A percentile compares a stretch with the other conserved stretches of the same genome.
Conservation (phyloP, 257 asterid species). For the Ligustrum vulgare region DNA sequence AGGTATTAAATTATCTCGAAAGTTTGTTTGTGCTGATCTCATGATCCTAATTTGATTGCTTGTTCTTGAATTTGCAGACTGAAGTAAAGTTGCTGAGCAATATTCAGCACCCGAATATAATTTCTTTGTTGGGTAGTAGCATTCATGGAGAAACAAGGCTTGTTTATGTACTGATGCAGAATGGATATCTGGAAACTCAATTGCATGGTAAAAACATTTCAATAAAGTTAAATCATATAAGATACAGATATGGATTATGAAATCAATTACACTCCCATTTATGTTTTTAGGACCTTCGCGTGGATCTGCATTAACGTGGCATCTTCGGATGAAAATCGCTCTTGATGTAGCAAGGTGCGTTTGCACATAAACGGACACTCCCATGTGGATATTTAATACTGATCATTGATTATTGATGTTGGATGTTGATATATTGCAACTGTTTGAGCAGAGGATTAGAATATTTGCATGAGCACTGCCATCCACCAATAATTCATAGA, state of each 20-base stretch:
- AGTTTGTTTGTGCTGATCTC: not conserved
- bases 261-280: not conserved
- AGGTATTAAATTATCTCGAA: conserved; percentile 43
- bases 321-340: conserved; percentile 62
- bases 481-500: conserved; percentile 76
- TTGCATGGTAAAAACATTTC: conserved; percentile 50
- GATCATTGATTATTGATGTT: not conserved
- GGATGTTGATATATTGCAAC: conserved; percentile 21
- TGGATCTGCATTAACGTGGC: conserved; percentile 70
- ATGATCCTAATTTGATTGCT: not conserved
- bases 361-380: conserved; percentile 7
- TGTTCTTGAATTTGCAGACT: conserved; percentile 46
- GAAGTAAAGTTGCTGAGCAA: conserved; percentile 64
- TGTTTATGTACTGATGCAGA: conserved; percentile 61
- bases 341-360: conserved; percentile 73
- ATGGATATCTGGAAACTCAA: conserved; percentile 71
- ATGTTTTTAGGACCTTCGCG: conserved; percentile 50
- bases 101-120: conserved; percentile 69
- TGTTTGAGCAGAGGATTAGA: conserved; percentile 67
- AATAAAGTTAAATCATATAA: not conserved
- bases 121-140: conserved; percentile 61
- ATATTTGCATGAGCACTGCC: conserved; percentile 66
- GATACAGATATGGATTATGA: not conserved
- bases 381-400: conserved; percentile 23
- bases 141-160: conserved; percentile 55